phyloP scores from a whole-genome alignment of 768 basidiomycete genomes.

The Lactarius akahatsu region DNA sequence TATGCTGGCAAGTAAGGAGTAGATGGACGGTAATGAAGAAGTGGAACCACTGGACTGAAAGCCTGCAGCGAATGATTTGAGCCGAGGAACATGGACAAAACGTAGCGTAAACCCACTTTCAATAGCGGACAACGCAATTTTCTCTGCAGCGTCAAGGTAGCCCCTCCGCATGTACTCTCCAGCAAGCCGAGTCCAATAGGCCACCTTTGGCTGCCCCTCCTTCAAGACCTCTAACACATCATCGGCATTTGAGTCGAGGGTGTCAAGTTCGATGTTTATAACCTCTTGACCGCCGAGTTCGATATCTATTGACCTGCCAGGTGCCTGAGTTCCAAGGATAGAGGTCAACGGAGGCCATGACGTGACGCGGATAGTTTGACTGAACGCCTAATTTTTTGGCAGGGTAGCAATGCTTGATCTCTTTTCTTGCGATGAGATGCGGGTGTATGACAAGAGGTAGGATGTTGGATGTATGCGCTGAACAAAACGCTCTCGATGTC shows the following conservation, averaged over 20 bases:
- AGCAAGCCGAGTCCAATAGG: slow-evolving; percentile 80
- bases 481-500: neutral
- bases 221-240: slow-evolving; percentile 72
- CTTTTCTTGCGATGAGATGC: neutral
- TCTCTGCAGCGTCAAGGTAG: slow-evolving; percentile 71
- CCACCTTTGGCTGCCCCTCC: slow-evolving; percentile 68
- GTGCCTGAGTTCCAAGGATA: slow-evolving; percentile 29
- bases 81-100: slow-evolving; percentile 4
- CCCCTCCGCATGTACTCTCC: slow-evolving; percentile 87
- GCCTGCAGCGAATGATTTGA: slow-evolving; percentile 39
- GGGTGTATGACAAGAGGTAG: neutral
- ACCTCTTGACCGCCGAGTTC: slow-evolving; percentile 82
- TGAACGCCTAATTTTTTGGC: slow-evolving; percentile 1
- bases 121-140: slow-evolving; percentile 64
- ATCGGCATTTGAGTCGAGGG: slow-evolving; percentile 75
- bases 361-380: neutral
- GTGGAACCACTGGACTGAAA: slow-evolving; percentile 51
- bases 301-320: slow-evolving; percentile 56
- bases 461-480: neutral
- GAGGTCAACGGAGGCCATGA: slow-evolving; percentile 19
- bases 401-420: neutral
- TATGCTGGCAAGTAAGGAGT: slow-evolving; percentile 82
- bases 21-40: slow-evolving; percentile 65
- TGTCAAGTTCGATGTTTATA: slow-evolving; percentile 86
- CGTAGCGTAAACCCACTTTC: slow-evolving; percentile 51